These are phyloP conservation scores for Plenodomus lindquistii DNA, from an alignment of 2,329 filamentous ascomycete genomes.

Conservation along the genomic window DNA sequence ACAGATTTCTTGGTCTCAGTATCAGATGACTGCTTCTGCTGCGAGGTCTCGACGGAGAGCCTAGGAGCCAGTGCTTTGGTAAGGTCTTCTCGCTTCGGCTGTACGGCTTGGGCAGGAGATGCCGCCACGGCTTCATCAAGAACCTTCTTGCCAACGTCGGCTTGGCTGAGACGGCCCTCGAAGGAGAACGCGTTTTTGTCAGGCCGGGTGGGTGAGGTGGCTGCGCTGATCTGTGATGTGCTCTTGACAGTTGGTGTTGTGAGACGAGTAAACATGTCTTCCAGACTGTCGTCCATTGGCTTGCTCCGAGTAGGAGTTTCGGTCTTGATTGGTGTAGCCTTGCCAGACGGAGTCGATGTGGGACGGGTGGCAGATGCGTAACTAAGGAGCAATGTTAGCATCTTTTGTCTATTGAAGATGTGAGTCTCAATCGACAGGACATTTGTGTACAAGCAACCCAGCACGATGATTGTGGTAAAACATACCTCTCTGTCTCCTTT, in stretches of 20 bases:
- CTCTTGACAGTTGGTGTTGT: conserved; percentile 1
- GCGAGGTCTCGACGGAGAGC: not conserved
- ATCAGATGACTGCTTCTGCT: not conserved
- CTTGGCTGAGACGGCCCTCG: not conserved
- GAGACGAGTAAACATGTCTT: conserved; percentile 25
- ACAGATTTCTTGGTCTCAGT: not conserved
- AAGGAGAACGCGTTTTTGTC: conserved; percentile 9
- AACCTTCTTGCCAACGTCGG: not conserved
- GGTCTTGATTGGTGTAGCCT: not conserved
- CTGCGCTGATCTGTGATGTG: not conserved
- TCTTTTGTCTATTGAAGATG: too few relatives aligned
- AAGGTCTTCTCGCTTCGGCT: not conserved
- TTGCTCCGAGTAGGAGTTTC: not conserved
- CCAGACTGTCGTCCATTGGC: conserved; percentile 11
- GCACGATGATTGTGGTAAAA: too few relatives aligned
- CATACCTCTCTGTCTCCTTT: conserved; percentile 19
- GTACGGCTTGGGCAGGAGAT: not conserved
- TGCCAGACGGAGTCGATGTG: not conserved
- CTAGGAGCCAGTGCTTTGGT: not conserved
- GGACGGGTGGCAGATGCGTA: not conserved
- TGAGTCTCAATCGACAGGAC: not conserved
- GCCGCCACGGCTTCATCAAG: not conserved
- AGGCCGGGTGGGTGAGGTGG: not conserved
- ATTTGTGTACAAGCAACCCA: too few relatives aligned
- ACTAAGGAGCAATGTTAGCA: conserved; percentile 8